Evolutionary conservation across 1,284 basidiomycete species (phyloP), one percentile per base, ranked within the genome.

Genomic region (Cutaneotrichosporon cavernicola): DNA sequence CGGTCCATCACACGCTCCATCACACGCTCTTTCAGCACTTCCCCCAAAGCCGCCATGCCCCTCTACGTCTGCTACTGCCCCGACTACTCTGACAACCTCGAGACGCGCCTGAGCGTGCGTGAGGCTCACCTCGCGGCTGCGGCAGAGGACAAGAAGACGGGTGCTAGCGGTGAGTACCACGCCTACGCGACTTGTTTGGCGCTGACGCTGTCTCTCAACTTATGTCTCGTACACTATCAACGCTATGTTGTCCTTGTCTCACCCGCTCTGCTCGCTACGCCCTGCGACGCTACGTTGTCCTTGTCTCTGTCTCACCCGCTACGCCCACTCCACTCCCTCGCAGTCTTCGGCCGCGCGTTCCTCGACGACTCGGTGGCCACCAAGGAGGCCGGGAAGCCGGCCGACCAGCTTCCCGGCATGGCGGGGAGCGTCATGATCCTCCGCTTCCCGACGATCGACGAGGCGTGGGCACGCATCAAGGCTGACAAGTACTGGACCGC

Each of bases 401-500:
- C 62, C 38, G 61, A 66, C 63, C 68, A 69, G 63, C 58, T 62
- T 26, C 36, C 43, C 5, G 68, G 68, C 16, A 79, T 80, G 74
- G 74, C 70, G 14, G 79, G 79, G 5, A 72, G 69, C 10, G 63
- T 79, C 53, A 76, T 80, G 76, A 64, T 79, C 53, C 67, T 76
- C 65, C 73, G 74, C 31, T 69, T 69, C 50, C 65, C 69, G 1
- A 67, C 66, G 11, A 59, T 79, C 49, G 74, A 73, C 46, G 70
- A 67, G 2, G 73, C 72, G 26, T 79, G 76, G 77, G 67, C 68
- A 36, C 65, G 76, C 58, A 71, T 80, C 59, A 76, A 73, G 66
- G 63, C 64, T 6, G 79, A 80, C 64, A 69, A 75, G 53, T 80
- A 80, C 66, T 80, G 75, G 75, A 76, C 72, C 9, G 74, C 65